These are phyloP conservation scores for Oehlia diaphana DNA, from an alignment of 192 early-diverging fungal genomes.

Conservation along the genomic window DNA sequence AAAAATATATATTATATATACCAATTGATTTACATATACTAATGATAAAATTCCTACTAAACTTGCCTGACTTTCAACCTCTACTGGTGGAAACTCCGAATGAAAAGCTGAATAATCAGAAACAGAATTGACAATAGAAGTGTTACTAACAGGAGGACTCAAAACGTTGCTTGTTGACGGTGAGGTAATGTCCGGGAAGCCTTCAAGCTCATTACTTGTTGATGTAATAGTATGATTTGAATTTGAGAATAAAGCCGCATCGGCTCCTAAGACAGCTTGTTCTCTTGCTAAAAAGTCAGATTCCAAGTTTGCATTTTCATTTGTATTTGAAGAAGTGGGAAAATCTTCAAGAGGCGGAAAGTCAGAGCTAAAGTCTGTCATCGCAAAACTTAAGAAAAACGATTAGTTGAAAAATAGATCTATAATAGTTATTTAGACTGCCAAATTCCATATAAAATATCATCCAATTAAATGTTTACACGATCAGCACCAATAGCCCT, in stretches of 20 bases:
- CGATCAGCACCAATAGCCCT: too few relatives aligned
- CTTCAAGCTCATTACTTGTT: slow-evolving; percentile 22
- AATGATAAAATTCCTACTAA: neutral
- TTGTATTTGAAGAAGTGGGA: slow-evolving; percentile 35
- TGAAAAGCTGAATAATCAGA: slow-evolving; percentile 22
- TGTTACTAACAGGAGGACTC: slow-evolving; percentile 29
- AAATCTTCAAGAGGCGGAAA: slow-evolving; percentile 24
- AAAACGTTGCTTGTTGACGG: slow-evolving; percentile 20
- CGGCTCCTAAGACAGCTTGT: slow-evolving; percentile 68
- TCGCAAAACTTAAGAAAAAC: neutral
- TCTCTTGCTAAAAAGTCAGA: slow-evolving; percentile 76
- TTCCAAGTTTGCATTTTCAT: slow-evolving; percentile 34
- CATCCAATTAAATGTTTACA: neutral
- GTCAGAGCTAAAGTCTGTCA: neutral
- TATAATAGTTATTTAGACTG: too few relatives aligned
- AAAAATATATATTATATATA: neutral
- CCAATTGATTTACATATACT: too few relatives aligned
- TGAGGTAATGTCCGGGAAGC: slow-evolving; percentile 24
- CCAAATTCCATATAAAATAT: neutral
- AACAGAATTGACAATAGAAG: slow-evolving; percentile 13
- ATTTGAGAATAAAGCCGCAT: slow-evolving; percentile 62
- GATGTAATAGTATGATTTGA: slow-evolving; percentile 30
- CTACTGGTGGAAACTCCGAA: slow-evolving; percentile 24
- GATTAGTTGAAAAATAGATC: neutral
- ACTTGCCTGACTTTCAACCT: neutral